A percentile compares a stretch with the other conserved stretches of the same genome.
Evolutionary conservation across 768 basidiomycete genomes (phyloP).

Genomic region (Mrakia blollopis): DNA sequence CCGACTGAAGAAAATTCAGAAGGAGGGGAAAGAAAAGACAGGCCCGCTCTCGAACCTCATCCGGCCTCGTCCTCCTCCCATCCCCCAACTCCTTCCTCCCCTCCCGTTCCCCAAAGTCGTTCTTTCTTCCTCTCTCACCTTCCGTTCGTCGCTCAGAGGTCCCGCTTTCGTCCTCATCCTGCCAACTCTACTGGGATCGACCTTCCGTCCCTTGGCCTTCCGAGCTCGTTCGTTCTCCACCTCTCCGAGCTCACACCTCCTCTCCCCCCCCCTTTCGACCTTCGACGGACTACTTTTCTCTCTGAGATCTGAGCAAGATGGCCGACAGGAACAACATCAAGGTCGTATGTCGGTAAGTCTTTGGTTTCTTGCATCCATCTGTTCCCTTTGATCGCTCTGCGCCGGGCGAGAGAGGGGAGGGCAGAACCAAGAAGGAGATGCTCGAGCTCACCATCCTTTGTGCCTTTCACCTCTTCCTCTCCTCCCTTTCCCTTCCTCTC

Average conservation of each 20-base stretch:
- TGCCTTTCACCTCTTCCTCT: constrained; percentile 26
- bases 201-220: background rate
- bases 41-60: background rate
- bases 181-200: background rate
- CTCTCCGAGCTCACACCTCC: background rate
- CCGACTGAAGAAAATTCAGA: background rate
- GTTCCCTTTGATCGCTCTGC: no score
- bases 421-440: background rate
- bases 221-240: background rate
- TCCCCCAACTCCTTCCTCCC: background rate
- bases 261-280: background rate
- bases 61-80: background rate
- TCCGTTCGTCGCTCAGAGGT: background rate
- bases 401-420: background rate
- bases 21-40: background rate
- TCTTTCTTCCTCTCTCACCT: background rate
- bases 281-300: background rate
- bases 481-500: background rate
- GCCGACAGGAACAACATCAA: constrained; percentile 42
- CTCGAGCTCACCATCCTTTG: constrained; percentile 3
- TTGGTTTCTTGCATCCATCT: no score
- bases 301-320: background rate
- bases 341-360: constrained; percentile 91
- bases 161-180: background rate
- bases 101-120: background rate